Percentiles rank a stretch among this genome's conserved stretches.
These are phyloP conservation scores for Marasmius fiardii DNA, from an alignment of 1,284 basidiomycete genomes.

Conservation along the genomic window DNA sequence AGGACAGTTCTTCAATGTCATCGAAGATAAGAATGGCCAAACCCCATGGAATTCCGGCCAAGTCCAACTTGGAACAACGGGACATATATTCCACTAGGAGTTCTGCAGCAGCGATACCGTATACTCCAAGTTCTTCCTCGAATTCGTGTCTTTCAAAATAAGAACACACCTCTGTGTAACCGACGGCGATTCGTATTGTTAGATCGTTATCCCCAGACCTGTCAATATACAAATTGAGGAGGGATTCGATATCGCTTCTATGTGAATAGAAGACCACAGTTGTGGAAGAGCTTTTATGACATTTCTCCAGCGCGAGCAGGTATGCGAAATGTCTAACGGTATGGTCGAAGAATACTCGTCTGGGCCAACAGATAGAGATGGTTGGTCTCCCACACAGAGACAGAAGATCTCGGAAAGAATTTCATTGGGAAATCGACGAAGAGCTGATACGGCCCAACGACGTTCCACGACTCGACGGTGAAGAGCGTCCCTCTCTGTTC, in stretches of 20 bases:
- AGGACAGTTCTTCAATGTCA: too few relatives aligned
- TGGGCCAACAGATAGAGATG: background rate
- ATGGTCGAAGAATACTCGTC: background rate
- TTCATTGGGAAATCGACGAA: background rate
- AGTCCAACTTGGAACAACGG: too few relatives aligned
- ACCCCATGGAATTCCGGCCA: too few relatives aligned
- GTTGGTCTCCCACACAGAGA: background rate
- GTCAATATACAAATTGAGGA: background rate
- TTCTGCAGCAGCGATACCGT: too few relatives aligned
- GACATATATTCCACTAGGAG: too few relatives aligned
- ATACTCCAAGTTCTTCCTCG: background rate
- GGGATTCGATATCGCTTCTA: background rate
- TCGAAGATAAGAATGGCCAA: too few relatives aligned
- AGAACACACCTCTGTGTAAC: background rate
- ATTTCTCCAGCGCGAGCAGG: background rate
- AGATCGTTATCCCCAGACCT: background rate
- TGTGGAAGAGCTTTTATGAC: background rate
- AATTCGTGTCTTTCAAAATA: background rate
- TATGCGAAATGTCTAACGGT: background rate
- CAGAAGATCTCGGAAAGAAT: background rate
- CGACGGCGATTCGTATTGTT: background rate
- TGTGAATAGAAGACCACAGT: background rate
- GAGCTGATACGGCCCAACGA: background rate
- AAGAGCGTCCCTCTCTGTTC: background rate
- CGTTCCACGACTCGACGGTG: background rate